Evolutionary conservation across 2,329 filamentous ascomycete genomes (phyloP).

Genomic region (Dryadomyces quercivorus): DNA sequence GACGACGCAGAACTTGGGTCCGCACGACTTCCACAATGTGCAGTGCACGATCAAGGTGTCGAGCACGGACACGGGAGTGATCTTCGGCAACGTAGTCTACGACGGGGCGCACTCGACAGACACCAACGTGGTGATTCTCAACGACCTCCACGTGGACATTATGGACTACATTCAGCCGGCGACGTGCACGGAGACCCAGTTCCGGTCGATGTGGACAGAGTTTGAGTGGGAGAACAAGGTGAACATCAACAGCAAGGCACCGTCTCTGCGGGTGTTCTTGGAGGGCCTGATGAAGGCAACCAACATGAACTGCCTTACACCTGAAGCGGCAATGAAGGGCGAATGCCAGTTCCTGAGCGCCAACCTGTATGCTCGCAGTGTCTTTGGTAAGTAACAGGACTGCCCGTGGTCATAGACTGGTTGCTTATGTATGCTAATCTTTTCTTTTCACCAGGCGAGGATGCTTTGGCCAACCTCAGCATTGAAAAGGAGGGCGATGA

Average conservation of each 20-base stretch:
- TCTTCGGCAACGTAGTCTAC: conserved; percentile 97
- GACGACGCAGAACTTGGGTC: conserved; percentile 87
- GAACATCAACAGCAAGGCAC: conserved; percentile 97
- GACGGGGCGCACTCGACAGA: conserved; percentile 86
- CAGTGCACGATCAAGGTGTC: conserved; percentile 98
- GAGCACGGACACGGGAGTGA: conserved; percentile 85
- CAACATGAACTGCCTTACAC: conserved; percentile 97
- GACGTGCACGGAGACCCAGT: conserved; percentile 92
- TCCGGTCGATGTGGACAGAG: conserved; percentile 99
- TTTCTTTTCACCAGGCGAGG: conserved; percentile 57
- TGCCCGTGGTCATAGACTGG: too few relatives aligned
- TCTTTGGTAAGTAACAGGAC: conserved; percentile 68
- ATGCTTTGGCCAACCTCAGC: conserved; percentile 91
- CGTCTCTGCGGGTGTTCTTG: conserved; percentile 81
- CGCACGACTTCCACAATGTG: conserved; percentile 95
- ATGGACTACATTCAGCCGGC: conserved; percentile 99
- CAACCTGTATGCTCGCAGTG: conserved; percentile 89
- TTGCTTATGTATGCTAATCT: not conserved
- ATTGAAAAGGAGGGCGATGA: conserved; percentile 96
- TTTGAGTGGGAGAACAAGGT: conserved; percentile 99
- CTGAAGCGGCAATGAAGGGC: conserved; percentile 89
- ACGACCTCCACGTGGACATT: conserved; percentile 96
- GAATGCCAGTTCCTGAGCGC: conserved; percentile 97
- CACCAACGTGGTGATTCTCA: conserved; percentile 93
- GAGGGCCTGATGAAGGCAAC: conserved; percentile 93